Conservation (phyloP, 2,329 filamentous ascomycete species). For the Chaetomiaceae sp. region DNA sequence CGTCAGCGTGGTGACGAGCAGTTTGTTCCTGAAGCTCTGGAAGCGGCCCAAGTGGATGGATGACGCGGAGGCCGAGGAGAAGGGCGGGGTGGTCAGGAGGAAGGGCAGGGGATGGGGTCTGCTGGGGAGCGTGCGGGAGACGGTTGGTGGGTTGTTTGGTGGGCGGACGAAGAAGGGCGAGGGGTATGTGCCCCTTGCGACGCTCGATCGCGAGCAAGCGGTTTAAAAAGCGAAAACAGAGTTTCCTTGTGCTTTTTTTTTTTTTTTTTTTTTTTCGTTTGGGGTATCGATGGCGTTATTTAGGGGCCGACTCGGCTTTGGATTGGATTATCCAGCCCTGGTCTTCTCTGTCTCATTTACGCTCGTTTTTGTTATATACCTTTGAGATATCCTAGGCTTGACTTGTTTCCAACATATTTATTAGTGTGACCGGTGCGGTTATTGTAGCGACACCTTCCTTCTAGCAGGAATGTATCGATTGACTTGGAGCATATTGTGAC, state of each 20-base stretch:
- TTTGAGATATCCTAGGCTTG: not conserved
- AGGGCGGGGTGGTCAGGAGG: slow-evolving; percentile 45
- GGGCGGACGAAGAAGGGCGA: slow-evolving; percentile 39
- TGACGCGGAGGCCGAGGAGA: slow-evolving; percentile 54
- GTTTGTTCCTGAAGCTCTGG: slow-evolving; percentile 83
- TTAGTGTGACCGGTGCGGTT: too few species aligned
- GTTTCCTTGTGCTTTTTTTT: not conserved
- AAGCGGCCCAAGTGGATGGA: slow-evolving; percentile 82
- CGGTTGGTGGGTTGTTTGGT: slow-evolving; percentile 30
- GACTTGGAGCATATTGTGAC: too few species aligned
- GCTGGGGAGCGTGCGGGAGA: slow-evolving; percentile 38
- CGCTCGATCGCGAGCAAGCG: slow-evolving; percentile 38
- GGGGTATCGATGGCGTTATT: not conserved
- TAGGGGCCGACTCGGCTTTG: not conserved
- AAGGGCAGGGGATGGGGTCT: slow-evolving; percentile 39
- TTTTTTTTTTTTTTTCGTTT: not conserved
- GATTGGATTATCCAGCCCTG: not conserved
- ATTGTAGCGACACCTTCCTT: too few species aligned
- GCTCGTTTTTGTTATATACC: slow-evolving; percentile 6
- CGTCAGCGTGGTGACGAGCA: slow-evolving; percentile 83
- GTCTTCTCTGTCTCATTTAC: not conserved
- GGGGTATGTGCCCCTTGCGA: slow-evolving; percentile 56
- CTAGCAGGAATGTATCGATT: too few species aligned
- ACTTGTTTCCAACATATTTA: too few species aligned
- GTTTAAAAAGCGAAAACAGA: slow-evolving; percentile 8